These are phyloP conservation scores for Puccinia coronata DNA, from an alignment of 1,284 basidiomycete genomes.

Conservation along the genomic window DNA sequence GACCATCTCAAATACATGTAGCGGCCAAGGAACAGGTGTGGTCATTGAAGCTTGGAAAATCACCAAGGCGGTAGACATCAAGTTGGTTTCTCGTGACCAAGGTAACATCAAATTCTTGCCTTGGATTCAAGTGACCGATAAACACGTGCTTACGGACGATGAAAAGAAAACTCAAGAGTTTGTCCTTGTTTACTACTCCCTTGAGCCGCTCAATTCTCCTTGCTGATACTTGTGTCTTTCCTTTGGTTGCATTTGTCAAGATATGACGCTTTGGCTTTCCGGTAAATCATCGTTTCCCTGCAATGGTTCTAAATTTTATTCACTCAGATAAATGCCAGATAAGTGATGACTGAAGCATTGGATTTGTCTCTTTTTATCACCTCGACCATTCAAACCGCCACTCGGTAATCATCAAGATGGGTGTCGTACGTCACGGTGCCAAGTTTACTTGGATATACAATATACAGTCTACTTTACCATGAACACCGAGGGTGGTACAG, in stretches of 20 bases:
- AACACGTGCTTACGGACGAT: conserved; percentile 87
- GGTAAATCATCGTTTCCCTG: conserved; percentile 11
- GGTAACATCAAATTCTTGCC: conserved; percentile 38
- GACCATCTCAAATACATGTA: neutral
- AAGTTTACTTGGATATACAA: conserved; percentile 76
- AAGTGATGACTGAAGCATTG: neutral
- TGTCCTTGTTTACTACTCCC: conserved; percentile 55
- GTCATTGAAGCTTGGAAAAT: conserved; percentile 94
- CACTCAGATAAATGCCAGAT: neutral
- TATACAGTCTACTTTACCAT: conserved; percentile 64
- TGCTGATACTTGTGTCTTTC: neutral
- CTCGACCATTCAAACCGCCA: conserved; percentile 67
- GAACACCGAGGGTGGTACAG: conserved; percentile 92
- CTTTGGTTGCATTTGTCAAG: neutral
- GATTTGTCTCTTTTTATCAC: conserved; percentile 24
- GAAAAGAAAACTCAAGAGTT: conserved; percentile 98
- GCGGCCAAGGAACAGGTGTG: conserved; percentile 65
- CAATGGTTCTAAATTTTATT: neutral
- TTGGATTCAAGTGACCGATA: conserved; percentile 65
- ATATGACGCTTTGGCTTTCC: conserved; percentile 56
- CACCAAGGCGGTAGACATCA: conserved; percentile 62
- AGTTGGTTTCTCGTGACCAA: conserved; percentile 39
- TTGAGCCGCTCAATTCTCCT: neutral
- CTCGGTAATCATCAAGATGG: conserved; percentile 69
- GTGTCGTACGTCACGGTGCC: conserved; percentile 86